Conservation (phyloP, 192 early-diverging fungal species). For the Backusella australiensis region DNA sequence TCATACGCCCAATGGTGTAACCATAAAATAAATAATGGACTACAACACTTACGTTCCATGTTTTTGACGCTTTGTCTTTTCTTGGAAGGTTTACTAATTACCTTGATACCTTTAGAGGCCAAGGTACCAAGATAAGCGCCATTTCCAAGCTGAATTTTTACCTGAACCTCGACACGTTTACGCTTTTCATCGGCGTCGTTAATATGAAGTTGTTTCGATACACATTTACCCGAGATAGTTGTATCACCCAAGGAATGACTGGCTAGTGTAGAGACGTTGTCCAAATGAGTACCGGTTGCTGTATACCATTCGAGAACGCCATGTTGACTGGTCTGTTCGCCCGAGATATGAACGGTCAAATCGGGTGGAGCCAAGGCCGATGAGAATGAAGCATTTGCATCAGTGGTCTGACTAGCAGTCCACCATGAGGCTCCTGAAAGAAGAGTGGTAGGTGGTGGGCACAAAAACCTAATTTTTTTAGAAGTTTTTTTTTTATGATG, state of each 20-base stretch:
- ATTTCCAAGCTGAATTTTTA: constrained; percentile 66
- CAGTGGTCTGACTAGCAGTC: constrained; percentile 24
- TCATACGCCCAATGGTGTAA: constrained; percentile 4
- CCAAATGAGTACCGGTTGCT: constrained; percentile 41
- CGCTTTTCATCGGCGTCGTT: constrained; percentile 82
- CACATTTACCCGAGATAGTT: constrained; percentile 63
- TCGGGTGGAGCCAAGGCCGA: constrained; percentile 38
- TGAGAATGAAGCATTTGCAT: not conserved
- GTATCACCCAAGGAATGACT: constrained; percentile 5
- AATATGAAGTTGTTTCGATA: constrained; percentile 81
- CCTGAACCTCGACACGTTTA: constrained; percentile 71
- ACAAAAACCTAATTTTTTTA: constrained; percentile 59
- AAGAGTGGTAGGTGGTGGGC: constrained; percentile 78
- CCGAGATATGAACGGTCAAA: constrained; percentile 54
- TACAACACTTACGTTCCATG: constrained; percentile 48
- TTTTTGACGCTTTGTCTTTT: constrained; percentile 84
- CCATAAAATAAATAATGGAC: not conserved
- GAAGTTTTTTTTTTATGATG: not conserved
- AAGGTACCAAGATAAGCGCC: constrained; percentile 64
- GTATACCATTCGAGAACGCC: constrained; percentile 54
- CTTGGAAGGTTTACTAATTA: constrained; percentile 91
- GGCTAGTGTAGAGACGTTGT: constrained; percentile 24
- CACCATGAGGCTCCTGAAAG: constrained; percentile 72
- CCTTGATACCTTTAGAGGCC: constrained; percentile 76
- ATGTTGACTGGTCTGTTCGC: constrained; percentile 51